Conservation (phyloP, 176 grass and related monocot species). For the Paspalum vaginatum region DNA sequence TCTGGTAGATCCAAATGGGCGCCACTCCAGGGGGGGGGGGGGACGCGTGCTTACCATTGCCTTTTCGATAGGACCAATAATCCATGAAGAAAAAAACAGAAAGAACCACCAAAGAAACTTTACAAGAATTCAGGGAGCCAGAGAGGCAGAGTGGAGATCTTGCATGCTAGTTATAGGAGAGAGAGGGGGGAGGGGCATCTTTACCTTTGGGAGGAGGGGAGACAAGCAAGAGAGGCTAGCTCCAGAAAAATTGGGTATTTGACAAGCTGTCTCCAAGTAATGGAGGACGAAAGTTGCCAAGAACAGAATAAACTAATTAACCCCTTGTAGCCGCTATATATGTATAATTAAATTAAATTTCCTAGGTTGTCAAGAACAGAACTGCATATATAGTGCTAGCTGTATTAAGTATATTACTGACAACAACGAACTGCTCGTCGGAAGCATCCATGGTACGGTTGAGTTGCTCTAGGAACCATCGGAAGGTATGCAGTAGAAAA, state of each 20-base stretch:
- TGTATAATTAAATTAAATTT: too few species aligned
- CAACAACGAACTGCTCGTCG: too few species aligned
- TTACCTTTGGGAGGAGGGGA: background rate
- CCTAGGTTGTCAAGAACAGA: too few species aligned
- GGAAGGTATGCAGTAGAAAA: too few species aligned
- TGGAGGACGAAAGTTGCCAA: background rate
- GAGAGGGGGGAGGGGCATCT: background rate
- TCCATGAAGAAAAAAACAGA: background rate
- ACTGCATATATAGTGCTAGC: too few species aligned
- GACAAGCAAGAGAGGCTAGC: too few species aligned
- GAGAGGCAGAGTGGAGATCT: background rate
- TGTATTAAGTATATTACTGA: too few species aligned
- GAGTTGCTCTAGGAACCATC: too few species aligned
- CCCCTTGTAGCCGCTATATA: background rate
- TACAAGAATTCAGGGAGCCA: background rate
- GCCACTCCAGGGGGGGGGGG: background rate
- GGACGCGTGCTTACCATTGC: background rate
- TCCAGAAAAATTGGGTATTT: conserved; percentile 28
- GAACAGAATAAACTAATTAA: conserved; percentile 18
- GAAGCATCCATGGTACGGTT: too few species aligned
- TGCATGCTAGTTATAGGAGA: background rate
- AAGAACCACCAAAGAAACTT: background rate
- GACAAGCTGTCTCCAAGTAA: conserved; percentile 32
- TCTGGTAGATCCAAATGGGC: background rate
- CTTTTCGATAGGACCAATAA: background rate